A percentile compares a stretch with the other conserved stretches of the same genome.
These are phyloP conservation scores for Tricholoma matsutake DNA, from an alignment of 768 basidiomycete genomes.

Conservation along the genomic window DNA sequence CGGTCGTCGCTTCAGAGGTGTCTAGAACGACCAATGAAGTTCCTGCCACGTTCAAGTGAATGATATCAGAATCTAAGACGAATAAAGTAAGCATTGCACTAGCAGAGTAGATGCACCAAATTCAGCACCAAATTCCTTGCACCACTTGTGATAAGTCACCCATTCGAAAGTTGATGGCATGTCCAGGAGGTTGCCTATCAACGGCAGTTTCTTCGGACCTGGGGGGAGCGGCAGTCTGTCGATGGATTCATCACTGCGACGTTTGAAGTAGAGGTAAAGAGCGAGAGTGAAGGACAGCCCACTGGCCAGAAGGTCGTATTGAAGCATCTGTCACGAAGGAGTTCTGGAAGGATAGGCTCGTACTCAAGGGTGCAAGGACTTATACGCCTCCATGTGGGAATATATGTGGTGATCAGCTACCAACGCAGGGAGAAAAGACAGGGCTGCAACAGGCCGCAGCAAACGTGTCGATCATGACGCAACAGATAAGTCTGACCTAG, in stretches of 20 bases:
- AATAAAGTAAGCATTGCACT: neutral
- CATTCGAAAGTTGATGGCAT: conserved; percentile 4
- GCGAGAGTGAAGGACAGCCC: neutral
- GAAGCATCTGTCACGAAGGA: neutral
- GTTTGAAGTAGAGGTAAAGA: neutral
- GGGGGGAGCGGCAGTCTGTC: conserved; percentile 5
- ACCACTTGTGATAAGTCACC: conserved; percentile 7
- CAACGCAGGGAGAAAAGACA: too few relatives aligned
- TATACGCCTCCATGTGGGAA: too few relatives aligned
- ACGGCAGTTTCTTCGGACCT: neutral
- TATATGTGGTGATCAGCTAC: too few relatives aligned
- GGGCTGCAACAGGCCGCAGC: too few relatives aligned
- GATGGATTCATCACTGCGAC: neutral
- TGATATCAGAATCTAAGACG: conserved; percentile 1
- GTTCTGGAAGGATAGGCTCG: too few relatives aligned
- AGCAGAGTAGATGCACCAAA: neutral
- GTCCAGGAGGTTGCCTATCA: conserved; percentile 6
- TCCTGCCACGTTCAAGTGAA: conserved; percentile 4
- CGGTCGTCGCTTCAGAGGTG: too few relatives aligned
- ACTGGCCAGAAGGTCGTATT: neutral
- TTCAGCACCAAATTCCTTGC: neutral
- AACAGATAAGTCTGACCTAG: too few relatives aligned
- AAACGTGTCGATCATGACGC: too few relatives aligned
- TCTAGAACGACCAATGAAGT: neutral
- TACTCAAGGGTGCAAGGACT: too few relatives aligned